Base-by-base conservation (phyloP, 257 asterid genomes). In the Solanum paucissectum region DNA sequence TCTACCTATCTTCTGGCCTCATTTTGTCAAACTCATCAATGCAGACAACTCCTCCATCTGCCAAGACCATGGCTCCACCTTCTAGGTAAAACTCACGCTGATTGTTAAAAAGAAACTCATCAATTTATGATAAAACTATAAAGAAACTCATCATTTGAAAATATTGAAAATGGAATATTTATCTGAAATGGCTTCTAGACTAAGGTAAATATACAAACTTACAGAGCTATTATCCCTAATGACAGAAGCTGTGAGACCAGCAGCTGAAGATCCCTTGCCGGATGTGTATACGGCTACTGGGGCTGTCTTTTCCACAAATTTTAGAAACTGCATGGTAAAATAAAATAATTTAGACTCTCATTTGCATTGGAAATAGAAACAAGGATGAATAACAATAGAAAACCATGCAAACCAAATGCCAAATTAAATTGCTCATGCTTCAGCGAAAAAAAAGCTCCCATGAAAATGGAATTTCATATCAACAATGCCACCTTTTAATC, bases 11-110 rank as follows among this genome's bases (percentile, higher is more conserved):
- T 92, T 97, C 99, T 86, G 99, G 89, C 92, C 99, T 94, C 99
- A 97, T 97, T 93, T 97, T 97, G 91, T 97, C 99, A 89, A 97
- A 97, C 89, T 97, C 99, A 89, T 97, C 99, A 38, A 97, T 97
- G 92, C 99, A 97, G 84, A 97, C 99, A 88, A 97, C 99, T 87
- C 99, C 99, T 83, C 99, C 99, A 89, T 96, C 99, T 75, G 99
- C 99, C 88, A 97, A 92, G 89, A 97, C 99, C 99, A 97, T 97
- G 88, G 99, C 99, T 89, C 99, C 99, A 90, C 99, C 99, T 94
- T 97, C 99, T 83, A 97, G 91, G 90, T 97, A 97, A 93, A 97
- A 97, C 92, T 97, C 99, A 21, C 99, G 90, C 99, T 97, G 94
- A 85, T 88, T 69, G 87, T 84, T 52, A 89, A 62, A 85, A 81